These are phyloP conservation scores for Talaromyces amestolkiae DNA, from an alignment of 2,329 filamentous ascomycete species.

Conservation along the genomic window DNA sequence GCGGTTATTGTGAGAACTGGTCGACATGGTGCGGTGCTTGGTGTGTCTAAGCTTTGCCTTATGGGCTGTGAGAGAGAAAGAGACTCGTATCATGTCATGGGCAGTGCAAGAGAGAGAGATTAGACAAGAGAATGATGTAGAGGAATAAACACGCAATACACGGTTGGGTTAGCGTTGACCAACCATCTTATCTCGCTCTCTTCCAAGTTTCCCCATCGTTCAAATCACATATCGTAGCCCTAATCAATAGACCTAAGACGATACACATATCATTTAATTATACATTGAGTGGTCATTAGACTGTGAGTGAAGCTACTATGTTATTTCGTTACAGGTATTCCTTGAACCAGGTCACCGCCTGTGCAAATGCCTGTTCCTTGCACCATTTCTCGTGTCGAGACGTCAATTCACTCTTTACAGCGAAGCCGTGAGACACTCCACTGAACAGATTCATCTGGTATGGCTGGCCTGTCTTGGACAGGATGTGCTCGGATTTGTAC, in stretches of 20 bases:
- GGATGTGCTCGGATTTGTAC: slow-evolving; percentile 63
- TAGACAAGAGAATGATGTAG: background rate
- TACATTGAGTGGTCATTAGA: background rate
- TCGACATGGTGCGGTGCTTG: background rate
- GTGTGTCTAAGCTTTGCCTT: background rate
- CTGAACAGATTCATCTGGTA: slow-evolving; percentile 79
- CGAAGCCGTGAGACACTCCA: slow-evolving; percentile 71
- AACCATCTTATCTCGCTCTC: background rate
- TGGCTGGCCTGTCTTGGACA: slow-evolving; percentile 55
- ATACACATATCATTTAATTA: background rate
- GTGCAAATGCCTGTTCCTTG: slow-evolving; percentile 77
- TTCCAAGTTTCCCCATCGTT: background rate
- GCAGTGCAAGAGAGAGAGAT: background rate
- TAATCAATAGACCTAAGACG: background rate
- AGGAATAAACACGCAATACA: background rate
- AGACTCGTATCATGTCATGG: too few species aligned
- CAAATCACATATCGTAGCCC: background rate
- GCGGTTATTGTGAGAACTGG: background rate
- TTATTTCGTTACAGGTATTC: slow-evolving; percentile 47
- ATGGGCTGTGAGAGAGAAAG: background rate
- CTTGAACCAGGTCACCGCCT: slow-evolving; percentile 76
- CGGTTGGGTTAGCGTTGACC: background rate
- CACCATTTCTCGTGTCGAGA: slow-evolving; percentile 62
- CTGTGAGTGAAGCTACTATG: background rate
- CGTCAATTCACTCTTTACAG: slow-evolving; percentile 63